These are phyloP conservation scores for Chaetomidium leptoderma DNA, from an alignment of 495 filamentous ascomycete species.

Conservation along the genomic window DNA sequence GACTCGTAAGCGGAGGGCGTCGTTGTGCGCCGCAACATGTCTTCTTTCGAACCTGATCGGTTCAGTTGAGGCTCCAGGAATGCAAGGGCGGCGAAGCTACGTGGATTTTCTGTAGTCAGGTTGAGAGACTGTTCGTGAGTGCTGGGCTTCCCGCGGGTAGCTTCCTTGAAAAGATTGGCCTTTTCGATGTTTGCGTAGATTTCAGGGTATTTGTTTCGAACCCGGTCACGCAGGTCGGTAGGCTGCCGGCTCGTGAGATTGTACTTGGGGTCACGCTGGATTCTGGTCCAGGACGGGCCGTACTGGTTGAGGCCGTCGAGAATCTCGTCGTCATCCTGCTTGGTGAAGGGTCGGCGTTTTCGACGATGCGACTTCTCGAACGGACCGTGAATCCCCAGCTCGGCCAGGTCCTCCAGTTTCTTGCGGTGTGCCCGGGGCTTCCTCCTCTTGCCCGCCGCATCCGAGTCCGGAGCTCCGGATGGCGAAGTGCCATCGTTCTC, in stretches of 20 bases:
- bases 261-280: slow-evolving; percentile 66
- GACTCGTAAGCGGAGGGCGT: slow-evolving; percentile 28
- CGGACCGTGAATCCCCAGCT: slow-evolving; percentile 52
- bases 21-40: slow-evolving; percentile 35
- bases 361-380: slow-evolving; percentile 54
- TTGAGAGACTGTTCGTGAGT: slow-evolving; percentile 42
- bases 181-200: slow-evolving; percentile 54
- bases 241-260: slow-evolving; percentile 62
- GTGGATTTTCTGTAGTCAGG: slow-evolving; percentile 33
- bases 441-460: slow-evolving; percentile 29
- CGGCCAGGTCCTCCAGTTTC: slow-evolving; percentile 51
- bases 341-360: slow-evolving; percentile 60
- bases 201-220: slow-evolving; percentile 74
- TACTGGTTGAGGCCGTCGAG: slow-evolving; percentile 69
- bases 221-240: slow-evolving; percentile 77
- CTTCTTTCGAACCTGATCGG: slow-evolving; percentile 39
- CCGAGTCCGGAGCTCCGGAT: slow-evolving; percentile 19
- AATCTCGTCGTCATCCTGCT: slow-evolving; percentile 71
- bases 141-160: slow-evolving; percentile 18
- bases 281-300: slow-evolving; percentile 76
- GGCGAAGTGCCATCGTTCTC: slow-evolving; percentile 16
- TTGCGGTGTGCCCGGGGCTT: slow-evolving; percentile 53
- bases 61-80: slow-evolving; percentile 37
- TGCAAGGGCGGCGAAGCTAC: slow-evolving; percentile 27
- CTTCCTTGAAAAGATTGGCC: slow-evolving; percentile 40